A percentile compares a stretch with the other conserved stretches of the same genome.
Evolutionary conservation across 1,139 yeast genomes (phyloP).

Genomic region (Zygoascus meyerae): DNA sequence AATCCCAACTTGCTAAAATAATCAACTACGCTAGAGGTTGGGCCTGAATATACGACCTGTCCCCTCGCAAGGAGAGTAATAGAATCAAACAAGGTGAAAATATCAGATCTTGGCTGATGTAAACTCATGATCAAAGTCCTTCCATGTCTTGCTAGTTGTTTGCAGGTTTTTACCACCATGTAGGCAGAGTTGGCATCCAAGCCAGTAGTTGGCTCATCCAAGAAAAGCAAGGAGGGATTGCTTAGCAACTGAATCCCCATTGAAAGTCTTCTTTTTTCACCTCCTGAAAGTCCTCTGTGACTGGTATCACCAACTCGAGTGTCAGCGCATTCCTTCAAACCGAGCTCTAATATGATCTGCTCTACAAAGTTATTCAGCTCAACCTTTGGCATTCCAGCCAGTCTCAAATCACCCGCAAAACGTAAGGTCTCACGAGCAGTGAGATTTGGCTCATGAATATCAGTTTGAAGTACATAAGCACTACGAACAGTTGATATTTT

Average conservation of each 20-base stretch:
- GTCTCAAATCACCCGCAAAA: conserved; percentile 65
- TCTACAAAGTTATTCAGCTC: conserved; percentile 49
- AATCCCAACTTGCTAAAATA: conserved; percentile 52
- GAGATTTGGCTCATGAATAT: conserved; percentile 61
- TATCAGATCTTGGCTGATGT: conserved; percentile 83
- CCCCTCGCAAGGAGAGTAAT: conserved; percentile 68
- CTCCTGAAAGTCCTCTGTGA: conserved; percentile 65
- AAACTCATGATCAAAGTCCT: conserved; percentile 70
- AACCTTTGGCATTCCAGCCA: conserved; percentile 39
- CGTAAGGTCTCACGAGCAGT: conserved; percentile 65
- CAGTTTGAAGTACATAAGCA: conserved; percentile 77
- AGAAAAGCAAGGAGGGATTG: conserved; percentile 67
- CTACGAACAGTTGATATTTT: conserved; percentile 37
- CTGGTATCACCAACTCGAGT: conserved; percentile 50
- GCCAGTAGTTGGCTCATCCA: conserved; percentile 91
- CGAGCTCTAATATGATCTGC: conserved; percentile 54
- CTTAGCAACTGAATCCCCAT: conserved; percentile 73
- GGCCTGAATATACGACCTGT: conserved; percentile 54
- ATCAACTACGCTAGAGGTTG: conserved; percentile 39
- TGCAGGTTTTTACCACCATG: conserved; percentile 57
- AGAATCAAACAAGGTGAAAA: conserved; percentile 60
- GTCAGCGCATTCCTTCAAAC: conserved; percentile 54
- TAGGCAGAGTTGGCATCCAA: conserved; percentile 74
- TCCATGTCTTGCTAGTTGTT: conserved; percentile 53
- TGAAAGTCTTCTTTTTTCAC: conserved; percentile 74